These are phyloP conservation scores for Groenewaldozyma auringiensis DNA, from an alignment of 1,139 yeast species.

Conservation along the genomic window DNA sequence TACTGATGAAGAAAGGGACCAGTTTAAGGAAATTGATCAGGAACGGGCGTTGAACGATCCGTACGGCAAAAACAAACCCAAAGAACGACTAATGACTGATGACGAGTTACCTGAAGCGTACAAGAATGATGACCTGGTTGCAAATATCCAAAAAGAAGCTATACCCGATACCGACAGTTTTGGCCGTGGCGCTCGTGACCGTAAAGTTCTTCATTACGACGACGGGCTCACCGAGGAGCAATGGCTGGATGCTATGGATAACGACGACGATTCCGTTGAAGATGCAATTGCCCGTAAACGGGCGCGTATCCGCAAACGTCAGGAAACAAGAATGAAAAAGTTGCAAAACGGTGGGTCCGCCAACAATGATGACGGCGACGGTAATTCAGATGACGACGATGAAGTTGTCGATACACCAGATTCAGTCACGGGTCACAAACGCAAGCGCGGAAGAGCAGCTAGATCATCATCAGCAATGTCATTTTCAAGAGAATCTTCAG, in stretches of 20 bases:
- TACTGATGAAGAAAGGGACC: conserved; percentile 57
- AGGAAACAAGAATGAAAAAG: conserved; percentile 6
- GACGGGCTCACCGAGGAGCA: conserved; percentile 95
- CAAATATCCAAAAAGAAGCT: conserved; percentile 37
- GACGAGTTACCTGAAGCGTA: conserved; percentile 76
- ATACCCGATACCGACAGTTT: conserved; percentile 47
- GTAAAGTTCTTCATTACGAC: conserved; percentile 74
- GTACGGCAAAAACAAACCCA: conserved; percentile 36
- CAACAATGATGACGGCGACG: background rate
- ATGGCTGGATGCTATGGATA: conserved; percentile 69
- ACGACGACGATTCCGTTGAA: conserved; percentile 61
- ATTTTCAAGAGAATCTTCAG: background rate
- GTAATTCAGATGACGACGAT: background rate
- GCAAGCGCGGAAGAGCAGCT: conserved; percentile 3
- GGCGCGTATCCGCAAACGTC: conserved; percentile 26
- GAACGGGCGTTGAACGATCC: conserved; percentile 45
- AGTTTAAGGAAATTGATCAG: conserved; percentile 63
- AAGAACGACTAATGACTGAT: conserved; percentile 46
- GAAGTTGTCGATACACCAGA: conserved; percentile 13
- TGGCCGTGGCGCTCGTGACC: conserved; percentile 69
- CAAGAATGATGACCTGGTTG: conserved; percentile 45
- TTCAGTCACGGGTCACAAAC: background rate
- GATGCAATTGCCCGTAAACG: conserved; percentile 64
- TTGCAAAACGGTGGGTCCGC: background rate
- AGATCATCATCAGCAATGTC: conserved; percentile 1